Percentiles rank a stretch among this genome's conserved stretches.
phyloP scores from a whole-genome alignment of 345 rosid species.

The Pistacia vera region DNA sequence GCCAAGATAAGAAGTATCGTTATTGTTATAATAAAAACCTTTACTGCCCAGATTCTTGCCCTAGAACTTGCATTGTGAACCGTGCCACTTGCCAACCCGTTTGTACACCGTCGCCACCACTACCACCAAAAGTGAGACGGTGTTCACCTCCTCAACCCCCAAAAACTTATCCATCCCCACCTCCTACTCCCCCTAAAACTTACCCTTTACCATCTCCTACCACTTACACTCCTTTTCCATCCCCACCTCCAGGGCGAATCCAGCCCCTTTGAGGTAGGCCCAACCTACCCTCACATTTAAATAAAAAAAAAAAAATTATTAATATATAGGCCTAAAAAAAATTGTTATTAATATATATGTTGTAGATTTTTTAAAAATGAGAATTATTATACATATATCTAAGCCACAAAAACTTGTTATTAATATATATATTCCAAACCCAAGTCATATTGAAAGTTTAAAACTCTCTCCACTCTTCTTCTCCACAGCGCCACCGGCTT shows the following conservation, averaged over 20 bases:
- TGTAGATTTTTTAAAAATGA: no score
- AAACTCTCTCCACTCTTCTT: no score
- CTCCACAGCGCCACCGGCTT: no score
- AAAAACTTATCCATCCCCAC: no score
- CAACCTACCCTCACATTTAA: no score
- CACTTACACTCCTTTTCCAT: neutral
- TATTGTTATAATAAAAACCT: neutral
- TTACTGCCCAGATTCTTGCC: conserved; percentile 15
- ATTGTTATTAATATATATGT: no score
- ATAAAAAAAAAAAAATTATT: no score
- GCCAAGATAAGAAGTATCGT: neutral
- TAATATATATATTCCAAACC: no score
- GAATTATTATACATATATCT: no score
- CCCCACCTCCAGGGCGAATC: neutral
- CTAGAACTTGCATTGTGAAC: conserved; percentile 8
- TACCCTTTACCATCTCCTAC: conserved; percentile 2
- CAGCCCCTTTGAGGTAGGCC: neutral
- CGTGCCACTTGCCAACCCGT: conserved; percentile 9
- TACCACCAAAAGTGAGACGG: neutral
- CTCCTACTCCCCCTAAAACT: neutral
- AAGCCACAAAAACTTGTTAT: no score
- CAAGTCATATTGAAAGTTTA: no score
- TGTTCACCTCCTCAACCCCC: conserved; percentile 1
- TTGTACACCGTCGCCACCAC: neutral
- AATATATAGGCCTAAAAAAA: no score